Evolutionary conservation across 2,329 filamentous ascomycete genomes (phyloP), one percentile per base, ranked within the genome.

Genomic region (Cercospora sp.): DNA sequence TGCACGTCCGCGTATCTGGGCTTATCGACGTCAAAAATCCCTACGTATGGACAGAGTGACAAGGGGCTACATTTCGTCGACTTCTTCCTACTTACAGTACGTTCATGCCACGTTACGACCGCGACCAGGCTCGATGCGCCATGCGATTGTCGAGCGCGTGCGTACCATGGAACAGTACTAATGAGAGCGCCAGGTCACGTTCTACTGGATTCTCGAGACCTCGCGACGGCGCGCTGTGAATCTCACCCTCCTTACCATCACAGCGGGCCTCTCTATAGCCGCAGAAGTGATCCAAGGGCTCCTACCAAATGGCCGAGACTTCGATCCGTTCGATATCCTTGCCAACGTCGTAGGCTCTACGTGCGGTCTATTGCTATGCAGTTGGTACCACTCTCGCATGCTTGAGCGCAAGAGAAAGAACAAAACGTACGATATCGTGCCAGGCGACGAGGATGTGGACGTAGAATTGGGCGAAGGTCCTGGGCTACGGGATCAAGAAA

Each of bases 141-240:
- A 23, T 58, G 13, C 26, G n/a, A 58, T 12, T 33, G 16, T 42
- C 36, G 36, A 42, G 36, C 16, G 36, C 36, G 36, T 16, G 36
- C 36, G 36, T 42, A 42, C 36, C 36, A 42, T n/a, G 6, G 5
- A 33, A n/a, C 13, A n/a, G 45, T 13, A 18, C 48, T 57, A 30
- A 64, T 18, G 6, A n/a, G 30, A 12, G 28, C 30, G 31, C 42
- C 13, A 77, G 75, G 63, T 68, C 1, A 67, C 68, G 73, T 98
- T 98, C 85, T 99, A 99, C 87, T 99, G 95, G 93, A 91, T 97
- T 77, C 82, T 97, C 75, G 95, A 99, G 79, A 96, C 93, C 63
- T 91, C 89, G 70, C 91, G 95, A 70, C 90, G 94, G 62, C 91
- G 94, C 73, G 90, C 89, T 20, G 83, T 97, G 60, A 91, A 99